Percentiles rank a stretch among this genome's conserved stretches.
Conservation (phyloP, 192 early-diverging fungal genomes). For the Powellomyces hirtus region DNA sequence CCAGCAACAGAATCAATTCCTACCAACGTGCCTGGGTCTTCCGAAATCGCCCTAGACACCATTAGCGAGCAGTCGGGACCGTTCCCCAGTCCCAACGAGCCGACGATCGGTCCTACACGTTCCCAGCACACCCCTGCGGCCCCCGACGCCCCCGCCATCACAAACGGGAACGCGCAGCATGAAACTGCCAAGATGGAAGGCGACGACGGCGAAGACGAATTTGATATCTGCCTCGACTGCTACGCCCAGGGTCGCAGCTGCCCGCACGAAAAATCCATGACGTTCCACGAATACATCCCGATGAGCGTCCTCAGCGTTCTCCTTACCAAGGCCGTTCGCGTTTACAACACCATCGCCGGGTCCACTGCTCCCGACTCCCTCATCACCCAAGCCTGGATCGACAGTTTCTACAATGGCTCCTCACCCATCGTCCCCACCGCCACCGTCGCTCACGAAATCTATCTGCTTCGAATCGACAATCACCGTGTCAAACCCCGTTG, state of each 20-base stretch:
- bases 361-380: background rate
- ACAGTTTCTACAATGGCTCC: conserved; percentile 4
- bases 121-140: background rate
- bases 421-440: conserved; percentile 5
- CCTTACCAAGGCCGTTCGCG: background rate
- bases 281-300: conserved; percentile 19
- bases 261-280: conserved; percentile 16
- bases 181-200: too few relatives aligned
- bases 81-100: too few relatives aligned
- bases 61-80: too few relatives aligned
- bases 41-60: too few relatives aligned
- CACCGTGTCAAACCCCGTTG: background rate
- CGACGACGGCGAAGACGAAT: conserved; percentile 8
- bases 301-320: conserved; percentile 6
- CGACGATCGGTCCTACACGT: background rate
- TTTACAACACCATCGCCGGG: background rate
- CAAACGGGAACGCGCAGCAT: background rate
- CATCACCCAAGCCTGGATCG: background rate
- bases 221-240: conserved; percentile 26
- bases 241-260: conserved; percentile 26
- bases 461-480: background rate
- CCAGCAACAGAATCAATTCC: too few relatives aligned
- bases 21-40: too few relatives aligned
- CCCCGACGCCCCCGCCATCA: background rate
- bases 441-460: conserved; percentile 10